A percentile compares a stretch with the other conserved stretches of the same genome.
These are phyloP conservation scores for Zymoseptoria pseudotritici DNA, from an alignment of 2,329 filamentous ascomycete species.

Conservation along the genomic window DNA sequence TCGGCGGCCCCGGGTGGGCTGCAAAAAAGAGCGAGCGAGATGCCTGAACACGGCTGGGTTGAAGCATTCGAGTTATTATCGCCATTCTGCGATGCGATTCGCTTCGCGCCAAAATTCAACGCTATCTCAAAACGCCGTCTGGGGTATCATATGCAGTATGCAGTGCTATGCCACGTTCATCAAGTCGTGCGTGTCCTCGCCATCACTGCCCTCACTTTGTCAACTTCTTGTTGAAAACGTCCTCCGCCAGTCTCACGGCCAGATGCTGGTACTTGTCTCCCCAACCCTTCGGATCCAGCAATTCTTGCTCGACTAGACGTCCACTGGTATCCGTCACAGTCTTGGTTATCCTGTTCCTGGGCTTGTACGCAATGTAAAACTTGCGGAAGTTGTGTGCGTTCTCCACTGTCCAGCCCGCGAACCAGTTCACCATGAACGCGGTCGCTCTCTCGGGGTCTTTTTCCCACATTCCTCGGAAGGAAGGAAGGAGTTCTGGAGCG, in stretches of 20 bases:
- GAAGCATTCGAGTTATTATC: neutral
- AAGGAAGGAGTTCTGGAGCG: constrained; percentile 17
- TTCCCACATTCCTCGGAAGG: constrained; percentile 20
- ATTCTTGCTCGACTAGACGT: constrained; percentile 4
- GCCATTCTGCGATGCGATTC: neutral
- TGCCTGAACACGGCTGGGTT: neutral
- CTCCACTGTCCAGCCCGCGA: constrained; percentile 23
- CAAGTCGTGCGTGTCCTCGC: neutral
- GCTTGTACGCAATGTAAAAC: constrained; percentile 26
- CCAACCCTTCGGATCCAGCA: constrained; percentile 20
- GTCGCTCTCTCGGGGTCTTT: constrained; percentile 19
- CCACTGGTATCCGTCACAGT: constrained; percentile 2
- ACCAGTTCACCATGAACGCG: constrained; percentile 28
- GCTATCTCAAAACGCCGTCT: neutral
- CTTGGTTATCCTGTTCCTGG: neutral
- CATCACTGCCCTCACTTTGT: neutral
- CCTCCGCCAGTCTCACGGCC: constrained; percentile 15
- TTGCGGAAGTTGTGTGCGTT: constrained; percentile 21
- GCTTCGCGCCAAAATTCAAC: neutral
- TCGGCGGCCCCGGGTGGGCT: neutral
- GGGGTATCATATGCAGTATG: neutral
- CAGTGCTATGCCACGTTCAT: neutral
- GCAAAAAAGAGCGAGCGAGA: neutral
- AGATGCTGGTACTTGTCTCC: constrained; percentile 22
- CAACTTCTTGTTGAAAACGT: constrained; percentile 3